Base-by-base conservation (phyloP, 2,329 filamentous ascomycete species). In the Penicillium corylophilum region DNA sequence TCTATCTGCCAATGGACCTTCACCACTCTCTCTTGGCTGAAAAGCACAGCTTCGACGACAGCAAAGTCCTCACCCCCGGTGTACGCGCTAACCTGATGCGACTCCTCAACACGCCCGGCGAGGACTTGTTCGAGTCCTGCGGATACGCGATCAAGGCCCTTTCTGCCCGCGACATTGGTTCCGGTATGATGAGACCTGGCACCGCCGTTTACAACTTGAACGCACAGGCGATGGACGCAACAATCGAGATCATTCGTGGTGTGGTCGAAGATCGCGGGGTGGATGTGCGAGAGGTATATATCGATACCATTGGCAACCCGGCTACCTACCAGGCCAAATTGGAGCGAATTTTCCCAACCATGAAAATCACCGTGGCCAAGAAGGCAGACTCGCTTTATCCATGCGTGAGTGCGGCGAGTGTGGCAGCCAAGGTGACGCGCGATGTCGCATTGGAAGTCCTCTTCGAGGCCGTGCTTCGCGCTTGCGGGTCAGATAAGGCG, bases 341-440 rank as follows among this genome's bases (percentile, higher is more conserved):
- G 48, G 88, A 93, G 74, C 80, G 85, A 54, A 79, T 95, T 46
- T 97, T 97, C 70, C 93, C 94, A 1, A 86, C 85, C 0, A 74
- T 85, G 36, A 82, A 80, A 55, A 83, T 93, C 63, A 90, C 85
- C 1, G 89, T 93, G 31, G 87, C 88, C 24, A 92, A 92, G 69
- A 97, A 97, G 77, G 93, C 94, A 3, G 93, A 99, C 70, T 90
- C 88, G 54, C 70, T 97, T 44, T 97, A 93, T 71, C 91, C 94
- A 1, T 93, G 88, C 68, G 94, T 97, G 48, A 95, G 89, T 63
- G 94, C 93, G 28, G 93, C 94, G 6, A 94, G 89, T 56, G 91
- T 99, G 2, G 95, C 89, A 71, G 94, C 94, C 48, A 99, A 99
- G 73, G 94, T 99, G 26, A 97, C 94, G 12, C 81, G 94, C 58